Conservation (phyloP, 139 green algal genomes). For the Zygnema circumcarinatum region DNA sequence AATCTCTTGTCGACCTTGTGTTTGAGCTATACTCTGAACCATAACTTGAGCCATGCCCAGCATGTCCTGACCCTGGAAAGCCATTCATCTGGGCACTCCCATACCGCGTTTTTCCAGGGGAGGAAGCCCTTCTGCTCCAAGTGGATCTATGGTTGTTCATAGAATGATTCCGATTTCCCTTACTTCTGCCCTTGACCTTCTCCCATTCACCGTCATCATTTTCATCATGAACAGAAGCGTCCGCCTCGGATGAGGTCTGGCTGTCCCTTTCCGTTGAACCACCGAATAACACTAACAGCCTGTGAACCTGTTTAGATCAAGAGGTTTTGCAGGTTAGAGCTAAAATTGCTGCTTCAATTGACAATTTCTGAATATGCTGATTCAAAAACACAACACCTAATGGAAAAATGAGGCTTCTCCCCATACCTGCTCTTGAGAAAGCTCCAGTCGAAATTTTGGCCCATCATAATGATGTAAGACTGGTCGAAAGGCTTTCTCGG, state of each 20-base stretch:
- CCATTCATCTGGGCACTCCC: neutral
- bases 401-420: too few species aligned
- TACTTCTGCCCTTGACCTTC: conserved; percentile 35
- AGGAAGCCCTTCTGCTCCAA: neutral
- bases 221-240: neutral
- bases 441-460: conserved; percentile 50
- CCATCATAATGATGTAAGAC: conserved; percentile 43
- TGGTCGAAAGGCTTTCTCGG: conserved; percentile 32
- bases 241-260: neutral
- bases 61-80: neutral
- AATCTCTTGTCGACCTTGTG: too few species aligned
- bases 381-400: too few species aligned
- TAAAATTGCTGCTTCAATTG: neutral
- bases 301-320: neutral
- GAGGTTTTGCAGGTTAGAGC: neutral
- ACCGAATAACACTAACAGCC: conserved; percentile 10
- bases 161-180: neutral
- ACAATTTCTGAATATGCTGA: too few species aligned
- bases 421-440: conserved; percentile 34
- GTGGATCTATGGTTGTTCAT: neutral
- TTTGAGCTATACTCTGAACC: too few species aligned
- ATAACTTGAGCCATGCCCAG: neutral
- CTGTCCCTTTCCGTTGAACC: neutral
- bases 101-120: neutral
- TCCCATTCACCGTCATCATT: conserved; percentile 33